Evolutionary conservation across 139 green algal genomes (phyloP), one percentile per base, ranked within the genome.

Genomic region (Gonium pectorale): DNA sequence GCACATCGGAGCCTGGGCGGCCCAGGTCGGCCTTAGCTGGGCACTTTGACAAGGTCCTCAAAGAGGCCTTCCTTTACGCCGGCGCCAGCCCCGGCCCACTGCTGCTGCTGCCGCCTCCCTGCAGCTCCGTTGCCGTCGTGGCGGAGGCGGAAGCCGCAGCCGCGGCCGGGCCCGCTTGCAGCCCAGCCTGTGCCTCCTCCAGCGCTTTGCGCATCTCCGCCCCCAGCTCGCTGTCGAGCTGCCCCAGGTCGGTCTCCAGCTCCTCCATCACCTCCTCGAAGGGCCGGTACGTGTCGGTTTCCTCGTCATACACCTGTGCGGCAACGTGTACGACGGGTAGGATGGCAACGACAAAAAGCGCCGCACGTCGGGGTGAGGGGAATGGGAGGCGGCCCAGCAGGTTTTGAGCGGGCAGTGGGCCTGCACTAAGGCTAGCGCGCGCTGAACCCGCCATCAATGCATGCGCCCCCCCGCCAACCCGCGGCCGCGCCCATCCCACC

Each of bases 231-330:
- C 64, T 38, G 35, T 67, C 31, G 22, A 86, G 19, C 52, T 68
- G n/a, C 43, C 19, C 38, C 2, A 85, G 7, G 27, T 77, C 64
- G 13, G 79, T 38, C 46, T 67, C 31, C 31, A 86, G 19, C 52
- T 68, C 38, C 41, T 27, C 44, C 1, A 69, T 37, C 72, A 83
- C 79, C 24, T 90, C 75, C 13, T 92, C 83, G 49, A 85, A 67
- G 1, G 63, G 56, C 17, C 75, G 51, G 87, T 91, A 91, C 66
- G 51, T 51, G 37, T 86, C 31, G 33, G 22, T 11, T 24, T 85
- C 70, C 64, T 80, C 74, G 63, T 92, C 89, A 54, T 89, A 92
- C 68, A 92, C 69, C 85, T 88, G 46, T 31, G 29, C 5, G 5
- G 21, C 56, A n/a, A 26, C 15, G 56, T 26, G 31, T 26, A 69